These are phyloP conservation scores for Carpinus viminea DNA, from an alignment of 306 rosid species.

Conservation along the genomic window DNA sequence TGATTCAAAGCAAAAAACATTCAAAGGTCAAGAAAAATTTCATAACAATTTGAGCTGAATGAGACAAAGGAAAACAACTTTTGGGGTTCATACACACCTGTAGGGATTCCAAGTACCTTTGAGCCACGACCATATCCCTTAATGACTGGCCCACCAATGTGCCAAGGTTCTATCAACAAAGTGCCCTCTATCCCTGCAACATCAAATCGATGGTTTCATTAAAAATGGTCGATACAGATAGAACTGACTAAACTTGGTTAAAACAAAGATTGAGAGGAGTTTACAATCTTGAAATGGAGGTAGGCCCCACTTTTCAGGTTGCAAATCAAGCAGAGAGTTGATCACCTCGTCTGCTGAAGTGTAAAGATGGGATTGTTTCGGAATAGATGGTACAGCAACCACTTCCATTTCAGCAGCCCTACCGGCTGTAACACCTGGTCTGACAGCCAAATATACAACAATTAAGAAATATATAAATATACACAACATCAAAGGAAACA, in stretches of 20 bases:
- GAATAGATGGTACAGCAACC: constrained; percentile 90
- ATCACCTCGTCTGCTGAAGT: constrained; percentile 82
- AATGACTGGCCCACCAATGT: constrained; percentile 81
- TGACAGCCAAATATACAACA: constrained; percentile 41
- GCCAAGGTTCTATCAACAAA: constrained; percentile 73
- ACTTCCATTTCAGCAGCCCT: constrained; percentile 92
- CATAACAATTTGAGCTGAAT: background rate
- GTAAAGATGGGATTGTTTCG: constrained; percentile 75
- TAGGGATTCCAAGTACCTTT: constrained; percentile 90
- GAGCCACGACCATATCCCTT: constrained; percentile 99
- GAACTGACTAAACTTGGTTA: constrained; percentile 20
- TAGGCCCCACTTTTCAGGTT: constrained; percentile 92
- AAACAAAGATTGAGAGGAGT: constrained; percentile 37
- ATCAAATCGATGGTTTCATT: constrained; percentile 34
- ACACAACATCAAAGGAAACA: constrained; percentile 7
- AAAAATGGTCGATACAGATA: constrained; percentile 29
- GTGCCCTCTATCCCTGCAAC: constrained; percentile 86
- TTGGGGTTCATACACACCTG: constrained; percentile 56
- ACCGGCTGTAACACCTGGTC: constrained; percentile 90
- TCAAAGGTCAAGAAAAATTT: background rate
- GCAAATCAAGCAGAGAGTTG: constrained; percentile 88
- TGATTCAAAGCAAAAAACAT: background rate
- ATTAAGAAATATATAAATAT: constrained; percentile 4
- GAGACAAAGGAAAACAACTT: background rate
- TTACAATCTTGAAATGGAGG: constrained; percentile 95